Conservation (phyloP, 148 eudicot species). For the Camellia lanceoleosa region DNA sequence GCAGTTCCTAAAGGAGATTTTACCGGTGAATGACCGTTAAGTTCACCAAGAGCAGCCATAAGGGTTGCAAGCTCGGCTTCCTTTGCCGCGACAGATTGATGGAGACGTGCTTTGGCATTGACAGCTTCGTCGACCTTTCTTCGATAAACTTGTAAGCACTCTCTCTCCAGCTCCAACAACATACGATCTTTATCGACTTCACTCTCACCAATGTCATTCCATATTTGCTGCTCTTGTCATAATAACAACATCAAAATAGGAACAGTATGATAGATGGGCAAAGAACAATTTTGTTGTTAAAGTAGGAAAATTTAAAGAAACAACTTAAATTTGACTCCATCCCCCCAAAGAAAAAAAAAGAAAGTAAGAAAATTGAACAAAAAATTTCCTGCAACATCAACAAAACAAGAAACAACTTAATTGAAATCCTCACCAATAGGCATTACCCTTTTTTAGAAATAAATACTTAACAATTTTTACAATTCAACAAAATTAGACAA, state of each 20-base stretch:
- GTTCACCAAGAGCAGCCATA: constrained; percentile 63
- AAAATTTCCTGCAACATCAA: background rate
- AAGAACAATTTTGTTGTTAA: background rate
- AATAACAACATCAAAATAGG: constrained; percentile 15
- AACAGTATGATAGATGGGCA: background rate
- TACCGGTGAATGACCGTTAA: constrained; percentile 50
- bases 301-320: background rate
- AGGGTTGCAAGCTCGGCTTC: constrained; percentile 74
- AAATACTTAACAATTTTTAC: background rate
- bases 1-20: background rate
- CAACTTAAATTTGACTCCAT: background rate
- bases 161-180: constrained; percentile 63
- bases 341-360: background rate
- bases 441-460: background rate
- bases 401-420: background rate
- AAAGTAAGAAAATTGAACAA: too few species aligned
- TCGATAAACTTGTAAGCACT: constrained; percentile 55
- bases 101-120: constrained; percentile 55
- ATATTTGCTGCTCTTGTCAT: constrained; percentile 48
- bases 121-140: constrained; percentile 69
- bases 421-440: background rate
- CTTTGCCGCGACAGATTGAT: constrained; percentile 54
- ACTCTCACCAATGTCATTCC: constrained; percentile 68
- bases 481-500: background rate
- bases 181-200: constrained; percentile 56